Evolutionary conservation across 2,329 filamentous ascomycete species (phyloP).

Genomic region (Fusarium sp.): DNA sequence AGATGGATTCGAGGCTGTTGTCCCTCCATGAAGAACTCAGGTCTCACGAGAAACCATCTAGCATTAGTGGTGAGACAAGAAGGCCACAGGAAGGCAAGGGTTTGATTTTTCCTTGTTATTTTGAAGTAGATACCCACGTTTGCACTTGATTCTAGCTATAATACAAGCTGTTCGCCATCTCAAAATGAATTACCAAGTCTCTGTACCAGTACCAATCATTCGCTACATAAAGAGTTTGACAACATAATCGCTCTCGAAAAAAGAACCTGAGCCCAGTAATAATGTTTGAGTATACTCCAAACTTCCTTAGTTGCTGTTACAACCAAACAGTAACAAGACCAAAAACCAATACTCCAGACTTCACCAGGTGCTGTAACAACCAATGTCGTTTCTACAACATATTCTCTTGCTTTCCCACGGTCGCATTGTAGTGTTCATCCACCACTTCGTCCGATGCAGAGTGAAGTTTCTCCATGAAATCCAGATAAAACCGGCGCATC

Average conservation of each 20-base stretch:
- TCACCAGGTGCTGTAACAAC: background rate
- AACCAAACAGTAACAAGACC: background rate
- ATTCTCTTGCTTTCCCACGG: background rate
- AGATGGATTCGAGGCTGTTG: background rate
- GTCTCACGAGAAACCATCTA: background rate
- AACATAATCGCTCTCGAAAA: background rate
- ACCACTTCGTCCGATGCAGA: background rate
- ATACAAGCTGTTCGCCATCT: background rate
- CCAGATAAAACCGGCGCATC: background rate
- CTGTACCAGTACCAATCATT: background rate
- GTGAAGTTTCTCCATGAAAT: background rate
- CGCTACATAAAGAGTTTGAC: background rate
- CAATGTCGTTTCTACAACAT: background rate
- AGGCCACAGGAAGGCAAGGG: background rate
- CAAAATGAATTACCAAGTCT: background rate
- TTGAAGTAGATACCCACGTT: constrained; percentile 16
- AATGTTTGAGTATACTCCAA: background rate
- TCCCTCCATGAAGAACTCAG: background rate
- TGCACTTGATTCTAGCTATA: background rate
- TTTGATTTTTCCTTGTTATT: constrained; percentile 22
- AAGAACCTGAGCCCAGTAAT: background rate
- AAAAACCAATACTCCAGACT: background rate
- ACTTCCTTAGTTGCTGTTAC: background rate
- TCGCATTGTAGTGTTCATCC: background rate
- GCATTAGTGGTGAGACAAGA: background rate